phyloP scores from a whole-genome alignment of 2,329 filamentous ascomycete species.

The Fusarium xyrophilum region DNA sequence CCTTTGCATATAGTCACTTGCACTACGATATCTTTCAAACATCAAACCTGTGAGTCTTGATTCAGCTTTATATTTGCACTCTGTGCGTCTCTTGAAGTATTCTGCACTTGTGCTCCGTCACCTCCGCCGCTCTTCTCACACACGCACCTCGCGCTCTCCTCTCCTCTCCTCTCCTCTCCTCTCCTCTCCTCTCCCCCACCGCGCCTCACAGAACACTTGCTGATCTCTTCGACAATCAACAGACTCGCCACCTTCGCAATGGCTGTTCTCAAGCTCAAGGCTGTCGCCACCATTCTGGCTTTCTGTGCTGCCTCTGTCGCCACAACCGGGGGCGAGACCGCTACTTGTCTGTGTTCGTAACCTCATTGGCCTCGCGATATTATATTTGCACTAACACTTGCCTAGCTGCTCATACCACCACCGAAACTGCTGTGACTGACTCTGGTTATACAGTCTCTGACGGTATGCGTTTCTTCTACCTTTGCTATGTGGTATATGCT shows the following conservation, averaged over 20 bases:
- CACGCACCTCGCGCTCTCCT: neutral
- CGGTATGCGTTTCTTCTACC: slow-evolving; percentile 37
- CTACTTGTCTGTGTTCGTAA: slow-evolving; percentile 31
- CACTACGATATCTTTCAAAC: slow-evolving; percentile 11
- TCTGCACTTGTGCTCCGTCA: neutral
- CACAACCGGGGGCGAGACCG: slow-evolving; percentile 22
- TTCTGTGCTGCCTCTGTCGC: slow-evolving; percentile 33
- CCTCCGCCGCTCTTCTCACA: neutral
- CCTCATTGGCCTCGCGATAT: neutral
- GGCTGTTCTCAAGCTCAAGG: slow-evolving; percentile 42
- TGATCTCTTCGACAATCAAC: neutral
- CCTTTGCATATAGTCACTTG: slow-evolving; percentile 1
- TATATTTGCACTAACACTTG: neutral
- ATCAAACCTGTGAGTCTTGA: slow-evolving; percentile 20
- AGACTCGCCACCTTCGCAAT: slow-evolving; percentile 37
- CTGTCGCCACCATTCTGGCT: slow-evolving; percentile 35
- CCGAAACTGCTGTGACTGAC: slow-evolving; percentile 43
- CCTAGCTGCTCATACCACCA: slow-evolving; percentile 42
- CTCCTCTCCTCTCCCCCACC: neutral
- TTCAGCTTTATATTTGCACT: no score
- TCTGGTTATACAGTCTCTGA: slow-evolving; percentile 44
- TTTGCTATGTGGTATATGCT: neutral
- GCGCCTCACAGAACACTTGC: neutral
- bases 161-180: no score
- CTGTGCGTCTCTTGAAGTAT: neutral